Evolutionary conservation across 1,284 basidiomycete species (phyloP).

Genomic region (Pseudomicrostroma phylloplanum): DNA sequence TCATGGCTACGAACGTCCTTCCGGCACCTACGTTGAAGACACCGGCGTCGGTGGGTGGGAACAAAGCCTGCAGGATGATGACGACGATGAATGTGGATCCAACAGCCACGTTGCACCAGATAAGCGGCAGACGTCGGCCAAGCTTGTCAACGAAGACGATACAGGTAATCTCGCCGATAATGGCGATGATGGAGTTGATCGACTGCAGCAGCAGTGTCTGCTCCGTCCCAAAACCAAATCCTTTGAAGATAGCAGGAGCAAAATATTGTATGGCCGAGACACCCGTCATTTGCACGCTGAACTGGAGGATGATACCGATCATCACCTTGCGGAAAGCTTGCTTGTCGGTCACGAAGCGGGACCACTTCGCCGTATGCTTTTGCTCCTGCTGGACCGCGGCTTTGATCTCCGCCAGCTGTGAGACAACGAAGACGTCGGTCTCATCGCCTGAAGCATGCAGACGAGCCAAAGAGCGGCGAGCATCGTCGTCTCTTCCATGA

Average conservation of each 20-base stretch:
- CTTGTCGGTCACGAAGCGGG: conserved; percentile 56
- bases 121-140: conserved; percentile 58
- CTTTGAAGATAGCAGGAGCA: conserved; percentile 41
- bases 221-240: conserved; percentile 55
- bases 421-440: conserved; percentile 54
- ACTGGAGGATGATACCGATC: conserved; percentile 53
- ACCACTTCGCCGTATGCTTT: conserved; percentile 47
- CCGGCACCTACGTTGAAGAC: neutral
- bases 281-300: conserved; percentile 57
- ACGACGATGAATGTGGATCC: conserved; percentile 59
- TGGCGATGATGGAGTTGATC: conserved; percentile 61
- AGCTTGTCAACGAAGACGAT: conserved; percentile 60
- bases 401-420: conserved; percentile 53
- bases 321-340: conserved; percentile 56
- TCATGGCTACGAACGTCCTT: conserved; percentile 19
- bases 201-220: conserved; percentile 60
- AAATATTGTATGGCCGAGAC: conserved; percentile 58
- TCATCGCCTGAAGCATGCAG: conserved; percentile 58
- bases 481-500: conserved; percentile 57
- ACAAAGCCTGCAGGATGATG: conserved; percentile 57
- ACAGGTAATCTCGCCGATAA: conserved; percentile 60
- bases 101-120: conserved; percentile 58
- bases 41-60: conserved; percentile 52
- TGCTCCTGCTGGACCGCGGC: conserved; percentile 41
- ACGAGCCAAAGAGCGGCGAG: conserved; percentile 54